phyloP scores from a whole-genome alignment of 805 yeast species.

The Blastobotrys parvus region DNA sequence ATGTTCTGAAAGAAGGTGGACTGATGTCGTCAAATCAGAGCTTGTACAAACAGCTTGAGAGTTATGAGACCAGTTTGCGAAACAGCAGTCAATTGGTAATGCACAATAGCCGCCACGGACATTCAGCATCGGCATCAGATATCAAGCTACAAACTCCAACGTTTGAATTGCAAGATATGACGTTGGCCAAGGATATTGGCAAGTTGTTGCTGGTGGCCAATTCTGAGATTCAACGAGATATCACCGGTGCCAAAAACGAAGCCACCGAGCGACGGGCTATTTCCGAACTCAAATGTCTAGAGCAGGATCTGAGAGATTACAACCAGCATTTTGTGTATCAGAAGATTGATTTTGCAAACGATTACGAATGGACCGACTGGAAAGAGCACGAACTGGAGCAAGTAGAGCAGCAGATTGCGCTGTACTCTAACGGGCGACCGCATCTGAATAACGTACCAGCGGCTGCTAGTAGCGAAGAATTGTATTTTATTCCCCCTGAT shows the following conservation, averaged over 20 bases:
- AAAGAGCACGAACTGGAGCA: constrained; percentile 31
- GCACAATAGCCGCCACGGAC: background rate
- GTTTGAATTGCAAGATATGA: constrained; percentile 47
- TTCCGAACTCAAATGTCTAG: constrained; percentile 24
- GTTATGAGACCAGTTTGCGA: constrained; percentile 12
- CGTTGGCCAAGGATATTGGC: constrained; percentile 40
- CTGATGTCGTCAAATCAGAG: constrained; percentile 5
- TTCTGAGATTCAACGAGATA: constrained; percentile 46
- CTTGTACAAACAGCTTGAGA: constrained; percentile 21
- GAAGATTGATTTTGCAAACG: constrained; percentile 31
- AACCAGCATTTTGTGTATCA: constrained; percentile 26
- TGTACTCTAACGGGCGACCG: constrained; percentile 3
- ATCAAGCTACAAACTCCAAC: constrained; percentile 32
- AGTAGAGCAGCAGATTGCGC: constrained; percentile 23
- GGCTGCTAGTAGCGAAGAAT: constrained; percentile 2
- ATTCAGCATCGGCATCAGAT: background rate
- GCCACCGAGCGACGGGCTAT: constrained; percentile 32
- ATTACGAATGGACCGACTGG: constrained; percentile 35
- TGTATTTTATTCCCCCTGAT: constrained; percentile 34
- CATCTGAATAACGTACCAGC: background rate
- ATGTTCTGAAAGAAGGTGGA: constrained; percentile 16
- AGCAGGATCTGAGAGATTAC: constrained; percentile 21
- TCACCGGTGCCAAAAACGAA: constrained; percentile 34
- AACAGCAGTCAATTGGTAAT: constrained; percentile 7
- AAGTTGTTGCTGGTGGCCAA: constrained; percentile 43